These are phyloP conservation scores for Suhomyces ambrosiae DNA, from an alignment of 1,139 yeast species.

Conservation along the genomic window DNA sequence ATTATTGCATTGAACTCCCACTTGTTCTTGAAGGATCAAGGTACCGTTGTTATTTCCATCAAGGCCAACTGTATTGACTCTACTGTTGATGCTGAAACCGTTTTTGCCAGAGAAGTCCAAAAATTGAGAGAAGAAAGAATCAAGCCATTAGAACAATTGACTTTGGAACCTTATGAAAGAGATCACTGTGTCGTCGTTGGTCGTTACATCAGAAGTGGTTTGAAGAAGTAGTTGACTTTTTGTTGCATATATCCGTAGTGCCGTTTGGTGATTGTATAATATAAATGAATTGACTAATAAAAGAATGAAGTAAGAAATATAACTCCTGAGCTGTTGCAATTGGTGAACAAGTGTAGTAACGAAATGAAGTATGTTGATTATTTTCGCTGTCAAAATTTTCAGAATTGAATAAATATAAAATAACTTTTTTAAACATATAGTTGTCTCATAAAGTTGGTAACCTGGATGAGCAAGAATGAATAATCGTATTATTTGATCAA, in stretches of 20 bases:
- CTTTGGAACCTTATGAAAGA: constrained; percentile 99
- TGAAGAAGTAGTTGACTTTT: constrained; percentile 42
- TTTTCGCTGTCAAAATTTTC: too few relatives aligned
- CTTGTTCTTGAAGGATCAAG: constrained; percentile 96
- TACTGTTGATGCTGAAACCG: constrained; percentile 98
- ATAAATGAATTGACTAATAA: constrained; percentile 10
- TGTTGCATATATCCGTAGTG: constrained; percentile 7
- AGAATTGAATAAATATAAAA: too few relatives aligned
- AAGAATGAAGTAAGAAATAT: too few relatives aligned
- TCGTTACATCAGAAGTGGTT: constrained; percentile 89
- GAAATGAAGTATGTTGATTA: neutral
- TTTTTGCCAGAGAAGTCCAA: constrained; percentile 98
- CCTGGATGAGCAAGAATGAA: too few relatives aligned
- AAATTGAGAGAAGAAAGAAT: constrained; percentile 98
- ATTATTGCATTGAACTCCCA: constrained; percentile 98
- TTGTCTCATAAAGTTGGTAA: too few relatives aligned
- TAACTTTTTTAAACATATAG: too few relatives aligned
- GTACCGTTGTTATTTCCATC: constrained; percentile 97
- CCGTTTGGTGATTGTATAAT: constrained; percentile 10
- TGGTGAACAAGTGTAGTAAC: neutral
- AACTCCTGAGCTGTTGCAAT: too few relatives aligned
- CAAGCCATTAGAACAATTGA: constrained; percentile 97
- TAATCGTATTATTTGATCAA: too few relatives aligned
- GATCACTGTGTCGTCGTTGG: constrained; percentile 99
- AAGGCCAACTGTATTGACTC: constrained; percentile 99